Evolutionary conservation across 306 rosid genomes (phyloP), one percentile per base, ranked within the genome.

Genomic region (Rubus parviflorus): DNA sequence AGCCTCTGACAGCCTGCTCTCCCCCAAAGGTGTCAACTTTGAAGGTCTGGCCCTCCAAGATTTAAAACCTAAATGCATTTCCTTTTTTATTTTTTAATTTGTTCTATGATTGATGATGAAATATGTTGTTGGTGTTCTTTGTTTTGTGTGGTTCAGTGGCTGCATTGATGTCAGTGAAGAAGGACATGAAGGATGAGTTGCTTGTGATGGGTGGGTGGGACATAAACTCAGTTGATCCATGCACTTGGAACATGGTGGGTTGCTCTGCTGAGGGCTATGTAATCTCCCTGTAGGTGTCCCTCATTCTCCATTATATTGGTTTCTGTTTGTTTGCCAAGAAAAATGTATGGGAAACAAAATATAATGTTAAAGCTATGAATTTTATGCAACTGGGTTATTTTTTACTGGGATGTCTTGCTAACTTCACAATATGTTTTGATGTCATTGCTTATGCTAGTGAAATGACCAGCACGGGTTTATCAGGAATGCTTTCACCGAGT

Each of bases 1-100:
- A 20, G 90, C 87, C 60, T 81, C 88, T 46, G 89, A 87, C 73
- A 89, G 85, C 64, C 91, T 86, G 74, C 93, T 92, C 72, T 96
- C 99, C 72, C 99, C 98, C 41, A 96, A 96, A 88, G 99, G 99
- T 64, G 97, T 92, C 71, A 91, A 92, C 89, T 91, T 72, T 81
- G 99, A 92, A 88, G 99, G 99, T 96, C 56, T 82, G 74, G 42
- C 60, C 69, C 77, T 78, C 72, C 75, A 38, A 73, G 53, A 54
- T 42, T 60, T 25, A 58, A 68, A 78, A 23, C 53, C 61, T 16
- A 5, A 16, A 23, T 52, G 54, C 79, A 20, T 48, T 40, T 80
- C 60, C 48, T 23, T 70, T 73, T 42, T 35, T 38, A 20, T 9
- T 4, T 52, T n/a, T 13, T 30, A 15, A 11, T 52, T 3, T 42